Percentiles rank a stretch among this genome's conserved stretches.
phyloP scores from a whole-genome alignment of 2,329 filamentous ascomycete genomes.

The Hypoxylon sp. region DNA sequence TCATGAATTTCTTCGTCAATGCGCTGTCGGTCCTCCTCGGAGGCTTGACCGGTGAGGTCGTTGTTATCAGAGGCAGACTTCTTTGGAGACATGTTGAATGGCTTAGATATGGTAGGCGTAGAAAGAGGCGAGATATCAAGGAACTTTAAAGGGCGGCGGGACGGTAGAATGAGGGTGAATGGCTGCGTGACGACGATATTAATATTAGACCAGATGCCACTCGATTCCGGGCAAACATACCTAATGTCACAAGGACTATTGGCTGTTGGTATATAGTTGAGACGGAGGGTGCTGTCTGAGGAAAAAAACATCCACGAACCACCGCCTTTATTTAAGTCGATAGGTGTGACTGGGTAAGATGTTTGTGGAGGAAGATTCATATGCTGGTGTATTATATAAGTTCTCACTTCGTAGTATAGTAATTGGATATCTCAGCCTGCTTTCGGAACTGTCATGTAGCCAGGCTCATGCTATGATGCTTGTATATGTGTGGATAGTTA shows the following conservation, averaged over 20 bases:
- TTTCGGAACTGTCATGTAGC: not conserved
- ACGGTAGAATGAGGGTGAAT: not conserved
- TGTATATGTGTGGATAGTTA: not conserved
- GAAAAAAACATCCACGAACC: conserved; percentile 5
- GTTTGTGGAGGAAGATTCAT: not conserved
- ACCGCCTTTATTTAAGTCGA: not conserved
- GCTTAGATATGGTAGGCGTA: not conserved
- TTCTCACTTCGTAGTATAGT: not conserved
- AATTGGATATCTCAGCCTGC: not conserved
- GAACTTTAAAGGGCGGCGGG: not conserved
- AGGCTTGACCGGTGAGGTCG: conserved; percentile 11
- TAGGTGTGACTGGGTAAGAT: not conserved
- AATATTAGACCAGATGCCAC: not conserved
- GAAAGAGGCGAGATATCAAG: not conserved
- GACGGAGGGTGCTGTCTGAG: not conserved
- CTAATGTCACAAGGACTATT: not conserved
- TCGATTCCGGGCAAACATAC: conserved; percentile 7
- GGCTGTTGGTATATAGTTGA: not conserved
- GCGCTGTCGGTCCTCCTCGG: conserved; percentile 27
- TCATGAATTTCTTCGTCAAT: conserved; percentile 2
- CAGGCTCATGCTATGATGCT: too few species aligned
- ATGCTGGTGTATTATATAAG: conserved; percentile 6
- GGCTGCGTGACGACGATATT: conserved; percentile 8
- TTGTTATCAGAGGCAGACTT: not conserved
- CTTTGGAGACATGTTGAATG: conserved; percentile 25